Evolutionary conservation across 2,329 filamentous ascomycete species (phyloP), one percentile per base, ranked within the genome.

Genomic region (Ilyonectria robusta): DNA sequence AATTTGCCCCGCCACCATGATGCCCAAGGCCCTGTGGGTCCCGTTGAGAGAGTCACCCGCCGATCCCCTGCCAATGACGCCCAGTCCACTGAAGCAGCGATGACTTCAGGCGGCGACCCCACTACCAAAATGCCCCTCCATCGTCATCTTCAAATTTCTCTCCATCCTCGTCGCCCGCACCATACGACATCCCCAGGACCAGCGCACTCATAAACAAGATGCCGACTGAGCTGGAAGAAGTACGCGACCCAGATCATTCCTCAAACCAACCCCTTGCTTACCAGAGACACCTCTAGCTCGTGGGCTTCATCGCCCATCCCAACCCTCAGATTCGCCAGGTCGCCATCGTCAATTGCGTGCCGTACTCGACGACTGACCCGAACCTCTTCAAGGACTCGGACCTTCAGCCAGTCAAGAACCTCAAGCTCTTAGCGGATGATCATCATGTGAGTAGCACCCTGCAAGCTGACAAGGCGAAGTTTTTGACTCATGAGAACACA

Each of bases 241-340:
- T 93, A 84, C 47, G 47, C 10, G 17, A 69, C 61, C 47, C n/a
- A 42, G 56, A 35, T 2, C 0, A 21, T 2, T 7, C 2, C 1
- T 19, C 4, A 2, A 35, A 19, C 4, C 33, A 44, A 44, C 19
- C 11, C 6, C 7, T 51, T 35, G 26, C 61, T 75, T 19, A 76
- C 68, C 23, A 67, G 67, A 53, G 35, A 4, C 48, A n/a, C 50
- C 29, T 63, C 44, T 74, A 97, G 94, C 90, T 97, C 60, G 94
- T 98, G 68, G 94, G 94, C 79, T 98, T 98, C 82, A 93, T 98
- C 66, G 92, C 93, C 81, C 92, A 97, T 83, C 93, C 93, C 67
- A 97, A 97, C 79, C 94, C 94, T 47, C 93, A 97, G 79, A 94
- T 98, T 71, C 91, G 96, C 74, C 91, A 94, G 79, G 87, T 95